phyloP scores from a whole-genome alignment of 1,139 yeast species.

The Geotrichum citri-aurantii region DNA sequence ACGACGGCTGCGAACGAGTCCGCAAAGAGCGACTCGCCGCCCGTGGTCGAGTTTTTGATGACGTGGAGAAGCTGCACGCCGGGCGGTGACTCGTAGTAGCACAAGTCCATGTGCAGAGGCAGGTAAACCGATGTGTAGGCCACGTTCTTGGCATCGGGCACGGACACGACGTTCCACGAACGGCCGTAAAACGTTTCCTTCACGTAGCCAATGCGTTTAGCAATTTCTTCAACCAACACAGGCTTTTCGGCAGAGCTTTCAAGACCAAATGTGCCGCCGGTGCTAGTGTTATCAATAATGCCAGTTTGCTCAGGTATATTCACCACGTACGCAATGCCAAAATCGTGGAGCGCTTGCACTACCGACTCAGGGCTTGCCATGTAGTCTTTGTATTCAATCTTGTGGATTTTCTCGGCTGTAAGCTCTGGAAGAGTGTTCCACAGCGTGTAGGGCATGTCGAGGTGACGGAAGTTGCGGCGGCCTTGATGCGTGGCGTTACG shows the following conservation, averaged over 20 bases:
- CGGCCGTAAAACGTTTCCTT: conserved; percentile 71
- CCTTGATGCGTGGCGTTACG: conserved; percentile 40
- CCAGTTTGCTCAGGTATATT: conserved; percentile 44
- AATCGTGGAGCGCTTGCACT: conserved; percentile 47
- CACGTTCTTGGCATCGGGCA: conserved; percentile 60
- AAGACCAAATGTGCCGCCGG: conserved; percentile 6
- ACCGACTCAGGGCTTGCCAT: conserved; percentile 40
- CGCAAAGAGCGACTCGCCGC: conserved; percentile 71
- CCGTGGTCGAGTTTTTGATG: conserved; percentile 55
- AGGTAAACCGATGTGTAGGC: conserved; percentile 64
- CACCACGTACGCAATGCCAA: conserved; percentile 55
- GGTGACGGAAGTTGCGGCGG: conserved; percentile 34
- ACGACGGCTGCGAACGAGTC: conserved; percentile 69
- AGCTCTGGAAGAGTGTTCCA: conserved; percentile 33
- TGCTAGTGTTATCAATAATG: conserved; percentile 23
- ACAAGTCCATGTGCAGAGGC: conserved; percentile 75
- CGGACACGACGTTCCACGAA: conserved; percentile 62
- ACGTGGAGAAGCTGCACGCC: conserved; percentile 71
- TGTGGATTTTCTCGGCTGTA: conserved; percentile 25
- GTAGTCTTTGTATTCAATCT: conserved; percentile 43
- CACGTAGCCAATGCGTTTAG: conserved; percentile 60
- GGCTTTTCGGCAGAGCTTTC: conserved; percentile 27
- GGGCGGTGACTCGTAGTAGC: conserved; percentile 80
- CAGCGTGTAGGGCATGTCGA: conserved; percentile 32
- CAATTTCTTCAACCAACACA: conserved; percentile 43